These are phyloP conservation scores for Fusarium virguliforme DNA, from an alignment of 2,329 filamentous ascomycete genomes.

Conservation along the genomic window DNA sequence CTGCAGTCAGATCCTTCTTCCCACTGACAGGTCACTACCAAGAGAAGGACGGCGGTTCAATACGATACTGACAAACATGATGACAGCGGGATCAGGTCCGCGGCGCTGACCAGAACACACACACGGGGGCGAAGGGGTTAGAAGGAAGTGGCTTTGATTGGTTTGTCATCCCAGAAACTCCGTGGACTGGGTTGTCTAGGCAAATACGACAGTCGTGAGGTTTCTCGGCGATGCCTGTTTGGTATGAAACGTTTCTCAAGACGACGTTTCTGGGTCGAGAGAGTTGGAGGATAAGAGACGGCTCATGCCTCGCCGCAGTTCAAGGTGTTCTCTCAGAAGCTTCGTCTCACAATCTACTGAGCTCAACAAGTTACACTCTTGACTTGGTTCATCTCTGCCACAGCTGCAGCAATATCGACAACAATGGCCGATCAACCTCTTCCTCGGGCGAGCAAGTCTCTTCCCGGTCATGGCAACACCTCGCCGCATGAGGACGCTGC, in stretches of 20 bases:
- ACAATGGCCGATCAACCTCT: slow-evolving; percentile 27
- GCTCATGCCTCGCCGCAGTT: slow-evolving; percentile 2
- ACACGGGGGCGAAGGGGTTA: slow-evolving; percentile 8
- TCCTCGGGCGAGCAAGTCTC: slow-evolving; percentile 25
- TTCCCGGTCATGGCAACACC: slow-evolving; percentile 18
- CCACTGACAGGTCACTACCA: slow-evolving; percentile 30
- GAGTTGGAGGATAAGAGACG: slow-evolving; percentile 22
- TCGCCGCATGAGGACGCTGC: slow-evolving; percentile 19
- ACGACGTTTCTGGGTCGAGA: slow-evolving; percentile 19
- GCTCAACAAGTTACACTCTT: neutral
- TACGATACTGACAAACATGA: slow-evolving; percentile 35
- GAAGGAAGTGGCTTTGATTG: slow-evolving; percentile 23
- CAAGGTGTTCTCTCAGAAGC: neutral
- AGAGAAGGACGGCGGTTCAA: slow-evolving; percentile 16
- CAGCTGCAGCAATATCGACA: slow-evolving; percentile 20
- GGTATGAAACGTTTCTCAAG: slow-evolving; percentile 16
- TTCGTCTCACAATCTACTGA: slow-evolving; percentile 2
- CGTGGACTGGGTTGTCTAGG: slow-evolving; percentile 13
- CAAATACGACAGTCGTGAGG: slow-evolving; percentile 25
- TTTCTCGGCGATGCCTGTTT: slow-evolving; percentile 18
- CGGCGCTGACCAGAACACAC: slow-evolving; percentile 44
- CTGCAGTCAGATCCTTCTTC: slow-evolving; percentile 47
- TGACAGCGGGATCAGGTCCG: slow-evolving; percentile 38
- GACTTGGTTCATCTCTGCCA: neutral
- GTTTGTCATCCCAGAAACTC: slow-evolving; percentile 25